phyloP scores from a whole-genome alignment of 1,139 yeast genomes.

The Zhuliangozyma blackwelliae region DNA sequence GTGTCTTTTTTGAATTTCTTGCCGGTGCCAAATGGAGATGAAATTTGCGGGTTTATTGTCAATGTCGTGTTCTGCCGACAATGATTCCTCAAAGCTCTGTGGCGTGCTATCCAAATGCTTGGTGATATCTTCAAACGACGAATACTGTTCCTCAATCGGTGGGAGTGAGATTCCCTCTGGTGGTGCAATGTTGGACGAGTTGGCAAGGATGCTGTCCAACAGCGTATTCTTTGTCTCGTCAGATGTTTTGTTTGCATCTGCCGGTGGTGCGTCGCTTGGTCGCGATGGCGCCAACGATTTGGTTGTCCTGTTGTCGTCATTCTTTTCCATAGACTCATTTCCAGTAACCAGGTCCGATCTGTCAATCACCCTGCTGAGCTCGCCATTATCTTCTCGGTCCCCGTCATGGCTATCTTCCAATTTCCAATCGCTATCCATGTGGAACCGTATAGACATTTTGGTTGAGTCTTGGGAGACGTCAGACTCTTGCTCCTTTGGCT shows the following conservation, averaged over 20 bases:
- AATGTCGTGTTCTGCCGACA: constrained; percentile 41
- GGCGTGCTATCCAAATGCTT: constrained; percentile 14
- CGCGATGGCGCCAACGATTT: constrained; percentile 8
- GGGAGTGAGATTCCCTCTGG: constrained; percentile 39
- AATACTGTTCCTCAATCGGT: constrained; percentile 27
- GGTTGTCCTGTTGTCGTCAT: constrained; percentile 6
- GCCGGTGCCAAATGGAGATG: constrained; percentile 44
- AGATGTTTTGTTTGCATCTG: constrained; percentile 6
- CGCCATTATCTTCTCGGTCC: constrained; percentile 41
- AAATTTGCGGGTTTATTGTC: constrained; percentile 26
- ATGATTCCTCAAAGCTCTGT: constrained; percentile 32
- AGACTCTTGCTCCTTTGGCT: constrained; percentile 3
- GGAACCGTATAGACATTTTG: constrained; percentile 30
- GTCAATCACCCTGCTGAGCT: constrained; percentile 8
- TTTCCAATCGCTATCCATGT: constrained; percentile 38
- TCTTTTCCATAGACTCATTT: neutral
- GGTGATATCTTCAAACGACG: constrained; percentile 39
- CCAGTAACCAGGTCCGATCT: constrained; percentile 2
- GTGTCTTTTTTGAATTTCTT: constrained; percentile 21
- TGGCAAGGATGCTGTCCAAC: constrained; percentile 23
- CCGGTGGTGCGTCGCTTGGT: constrained; percentile 22
- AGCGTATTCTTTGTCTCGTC: constrained; percentile 4
- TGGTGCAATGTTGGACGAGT: constrained; percentile 42
- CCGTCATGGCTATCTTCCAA: constrained; percentile 43
- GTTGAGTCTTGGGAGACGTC: constrained; percentile 16